Percentiles rank a stretch among this genome's conserved stretches.
These are phyloP conservation scores for Paramarasmius palmivorus DNA, from an alignment of 1,284 basidiomycete species.

Conservation along the genomic window DNA sequence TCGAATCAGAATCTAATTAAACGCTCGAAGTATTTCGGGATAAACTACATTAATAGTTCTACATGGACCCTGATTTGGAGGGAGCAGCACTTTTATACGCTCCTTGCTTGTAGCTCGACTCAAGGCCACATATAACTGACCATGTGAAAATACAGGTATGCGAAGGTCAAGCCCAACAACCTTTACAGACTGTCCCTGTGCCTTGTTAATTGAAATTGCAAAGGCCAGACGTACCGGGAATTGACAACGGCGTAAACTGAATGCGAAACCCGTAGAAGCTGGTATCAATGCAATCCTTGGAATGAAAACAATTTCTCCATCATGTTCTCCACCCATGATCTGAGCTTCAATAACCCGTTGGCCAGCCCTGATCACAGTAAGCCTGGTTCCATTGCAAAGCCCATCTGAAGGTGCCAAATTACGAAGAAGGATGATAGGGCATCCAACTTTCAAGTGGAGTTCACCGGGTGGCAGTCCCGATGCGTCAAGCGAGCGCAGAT, in stretches of 20 bases:
- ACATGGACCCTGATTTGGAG: slow-evolving; percentile 5
- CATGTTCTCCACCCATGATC: slow-evolving; percentile 27
- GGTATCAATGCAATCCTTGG: slow-evolving; percentile 29
- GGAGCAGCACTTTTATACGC: slow-evolving; percentile 21
- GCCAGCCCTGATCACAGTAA: slow-evolving; percentile 21
- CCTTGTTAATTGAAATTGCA: slow-evolving; percentile 39
- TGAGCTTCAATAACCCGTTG: slow-evolving; percentile 27
- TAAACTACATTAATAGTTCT: slow-evolving; percentile 19
- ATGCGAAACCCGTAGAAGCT: slow-evolving; percentile 23
- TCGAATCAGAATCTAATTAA: too few relatives aligned
- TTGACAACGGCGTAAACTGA: slow-evolving; percentile 17
- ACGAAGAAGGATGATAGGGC: slow-evolving; percentile 34
- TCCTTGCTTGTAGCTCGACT: slow-evolving; percentile 21
- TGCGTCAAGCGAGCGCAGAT: slow-evolving; percentile 18
- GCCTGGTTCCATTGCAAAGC: slow-evolving; percentile 36
- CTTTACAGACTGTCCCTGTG: slow-evolving; percentile 34
- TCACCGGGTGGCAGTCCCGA: slow-evolving; percentile 24
- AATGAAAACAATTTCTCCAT: slow-evolving; percentile 30
- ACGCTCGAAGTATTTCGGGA: slow-evolving; percentile 20
- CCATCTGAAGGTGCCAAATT: slow-evolving; percentile 32
- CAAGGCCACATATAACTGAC: slow-evolving; percentile 31
- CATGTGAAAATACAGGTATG: slow-evolving; percentile 29
- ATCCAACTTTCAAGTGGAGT: slow-evolving; percentile 24
- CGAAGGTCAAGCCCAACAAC: slow-evolving; percentile 29
- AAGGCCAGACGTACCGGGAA: slow-evolving; percentile 35